Evolutionary conservation across 2,329 filamentous ascomycete species (phyloP), one percentile per base, ranked within the genome.

Genomic region (Diaporthe eres): DNA sequence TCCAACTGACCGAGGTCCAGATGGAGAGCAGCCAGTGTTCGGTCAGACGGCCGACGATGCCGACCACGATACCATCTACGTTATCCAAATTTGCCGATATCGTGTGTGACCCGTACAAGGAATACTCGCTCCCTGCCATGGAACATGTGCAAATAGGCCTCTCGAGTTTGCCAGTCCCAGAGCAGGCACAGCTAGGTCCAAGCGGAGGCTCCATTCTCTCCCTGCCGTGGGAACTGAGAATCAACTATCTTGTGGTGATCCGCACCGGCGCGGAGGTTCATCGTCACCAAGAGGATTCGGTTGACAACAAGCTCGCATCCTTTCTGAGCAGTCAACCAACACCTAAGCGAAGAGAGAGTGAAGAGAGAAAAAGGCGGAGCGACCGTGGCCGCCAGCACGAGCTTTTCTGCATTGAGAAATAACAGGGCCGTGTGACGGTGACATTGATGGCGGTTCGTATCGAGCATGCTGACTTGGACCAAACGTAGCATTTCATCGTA

Each of bases 401-500:
- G 61, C 42, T 19, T 60, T 39, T 49, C 61, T 65, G 61, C 42
- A 49, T 31, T 28, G 42, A 70, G 34, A 70, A 15, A 39, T 2
- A 42, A n/a, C 22, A 28, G 49, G 47, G 65, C 34, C 8, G 49
- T 70, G 65, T 55, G 65, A 70, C 65, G 49, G 65, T 55, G n/a
- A 19, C 65, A 68, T 53, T 34, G 63, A 53, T n/a, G 44, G 22
- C 10, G 17, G 28, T 22, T 19, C 22, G 28, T 37, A 17, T 12
- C 19, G 47, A 68, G 63, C 44, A 25, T 51, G 44, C 63, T 51
- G 63, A 68, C 63, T 44, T 68, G 28, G 47, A 53, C 63, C 47
- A 68, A 25, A 55, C 47, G 49, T 70, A 70, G 65, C 49, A 70
- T 70, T 55, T 12, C n/a, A 22, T 42, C 65, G 34, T 68, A 15